These are phyloP conservation scores for Nothophytophthora sp. DNA, from an alignment of 352 stramenopile genomes.

Conservation along the genomic window DNA sequence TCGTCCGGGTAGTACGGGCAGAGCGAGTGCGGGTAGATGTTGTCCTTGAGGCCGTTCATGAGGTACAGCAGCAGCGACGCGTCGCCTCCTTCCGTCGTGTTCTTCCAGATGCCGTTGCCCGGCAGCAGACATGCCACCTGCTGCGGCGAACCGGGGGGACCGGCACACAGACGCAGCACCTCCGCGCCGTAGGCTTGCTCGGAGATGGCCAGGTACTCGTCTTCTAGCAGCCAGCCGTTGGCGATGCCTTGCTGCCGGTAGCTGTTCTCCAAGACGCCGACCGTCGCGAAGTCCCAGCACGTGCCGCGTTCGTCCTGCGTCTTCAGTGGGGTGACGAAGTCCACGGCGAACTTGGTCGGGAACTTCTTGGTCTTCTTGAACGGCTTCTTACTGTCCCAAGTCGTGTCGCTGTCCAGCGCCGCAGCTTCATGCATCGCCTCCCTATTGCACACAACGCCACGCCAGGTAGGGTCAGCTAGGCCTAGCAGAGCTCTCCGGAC, in stretches of 20 bases:
- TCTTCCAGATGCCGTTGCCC: conserved; percentile 62
- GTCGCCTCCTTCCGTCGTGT: conserved; percentile 66
- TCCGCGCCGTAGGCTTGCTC: conserved; percentile 71
- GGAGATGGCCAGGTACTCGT: conserved; percentile 62
- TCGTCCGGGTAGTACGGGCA: conserved; percentile 46
- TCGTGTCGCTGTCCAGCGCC: conserved; percentile 17
- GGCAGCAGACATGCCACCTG: conserved; percentile 63
- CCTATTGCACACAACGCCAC: conserved; percentile 9
- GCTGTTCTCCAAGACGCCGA: conserved; percentile 65
- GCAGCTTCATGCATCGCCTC: conserved; percentile 51
- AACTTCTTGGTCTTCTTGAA: conserved; percentile 22
- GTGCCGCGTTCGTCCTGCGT: conserved; percentile 70
- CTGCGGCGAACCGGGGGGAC: conserved; percentile 44
- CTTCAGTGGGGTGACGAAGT: conserved; percentile 61
- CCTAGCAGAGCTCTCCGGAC: neutral
- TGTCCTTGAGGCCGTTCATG: conserved; percentile 48
- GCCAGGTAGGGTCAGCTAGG: neutral
- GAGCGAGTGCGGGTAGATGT: conserved; percentile 51
- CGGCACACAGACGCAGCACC: conserved; percentile 55
- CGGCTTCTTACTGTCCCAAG: conserved; percentile 22
- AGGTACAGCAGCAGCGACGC: conserved; percentile 51
- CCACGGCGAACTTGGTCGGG: conserved; percentile 60
- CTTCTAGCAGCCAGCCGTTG: conserved; percentile 47
- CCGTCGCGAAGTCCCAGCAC: conserved; percentile 71
- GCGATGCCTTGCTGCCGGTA: conserved; percentile 62